Evolutionary conservation across 495 filamentous ascomycete genomes (phyloP).

Genomic region (Podospora bellae-mahoneyi): DNA sequence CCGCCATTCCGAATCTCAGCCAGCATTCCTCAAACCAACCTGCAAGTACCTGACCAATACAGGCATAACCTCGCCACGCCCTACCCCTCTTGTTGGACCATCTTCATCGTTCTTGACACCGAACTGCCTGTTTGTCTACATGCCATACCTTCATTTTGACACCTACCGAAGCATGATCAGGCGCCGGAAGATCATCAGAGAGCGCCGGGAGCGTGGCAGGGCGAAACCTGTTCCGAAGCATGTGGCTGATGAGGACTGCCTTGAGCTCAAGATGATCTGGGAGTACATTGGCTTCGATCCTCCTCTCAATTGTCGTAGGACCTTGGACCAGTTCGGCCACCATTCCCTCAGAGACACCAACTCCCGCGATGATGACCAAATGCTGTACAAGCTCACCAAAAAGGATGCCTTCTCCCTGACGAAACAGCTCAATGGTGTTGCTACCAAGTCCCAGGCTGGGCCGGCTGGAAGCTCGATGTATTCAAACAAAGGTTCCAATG

Average conservation of each 20-base stretch:
- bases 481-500: conserved; percentile 8
- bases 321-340: conserved; percentile 65
- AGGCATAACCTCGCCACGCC: conserved; percentile 29
- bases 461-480: conserved; percentile 4
- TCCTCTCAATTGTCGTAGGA: conserved; percentile 61
- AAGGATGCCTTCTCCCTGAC: conserved; percentile 15
- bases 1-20: conserved; percentile 44
- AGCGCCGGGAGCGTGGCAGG: conserved; percentile 54
- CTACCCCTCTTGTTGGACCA: conserved; percentile 25
- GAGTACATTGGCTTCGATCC: conserved; percentile 61
- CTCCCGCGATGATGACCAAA: conserved; percentile 64
- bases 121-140: conserved; percentile 43
- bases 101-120: conserved; percentile 26
- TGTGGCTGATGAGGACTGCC: conserved; percentile 49
- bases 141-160: conserved; percentile 63
- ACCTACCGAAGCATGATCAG: conserved; percentile 58
- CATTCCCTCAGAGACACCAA: conserved; percentile 59
- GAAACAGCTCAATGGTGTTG: conserved; percentile 2
- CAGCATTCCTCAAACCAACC: conserved; percentile 44
- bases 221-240: conserved; percentile 54
- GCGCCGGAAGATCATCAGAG: conserved; percentile 56
- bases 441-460: background rate
- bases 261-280: conserved; percentile 63
- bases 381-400: conserved; percentile 67
- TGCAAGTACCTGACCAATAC: conserved; percentile 48